Percentiles rank a stretch among this genome's conserved stretches.
phyloP scores from a whole-genome alignment of 169 alveolate genomes.

The Cryptosporidium meleagridis region DNA sequence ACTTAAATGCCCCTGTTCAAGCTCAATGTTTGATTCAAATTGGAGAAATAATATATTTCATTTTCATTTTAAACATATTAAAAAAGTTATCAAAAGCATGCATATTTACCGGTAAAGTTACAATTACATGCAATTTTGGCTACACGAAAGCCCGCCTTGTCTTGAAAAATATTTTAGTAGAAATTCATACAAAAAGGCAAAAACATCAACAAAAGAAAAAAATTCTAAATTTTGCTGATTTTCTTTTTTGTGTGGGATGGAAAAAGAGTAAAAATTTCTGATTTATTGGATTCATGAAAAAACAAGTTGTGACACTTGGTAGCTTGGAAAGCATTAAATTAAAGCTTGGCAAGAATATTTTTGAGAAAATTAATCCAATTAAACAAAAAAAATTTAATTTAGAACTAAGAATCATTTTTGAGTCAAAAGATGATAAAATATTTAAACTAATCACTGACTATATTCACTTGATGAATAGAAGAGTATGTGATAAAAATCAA shows the following conservation, averaged over 20 bases:
- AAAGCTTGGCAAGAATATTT: neutral
- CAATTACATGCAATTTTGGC: neutral
- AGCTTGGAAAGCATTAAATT: neutral
- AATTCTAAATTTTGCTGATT: neutral
- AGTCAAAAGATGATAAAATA: slow-evolving; percentile 1
- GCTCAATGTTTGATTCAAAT: slow-evolving; percentile 9
- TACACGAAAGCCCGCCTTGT: slow-evolving; percentile 6
- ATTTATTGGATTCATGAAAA: neutral
- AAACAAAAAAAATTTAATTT: neutral
- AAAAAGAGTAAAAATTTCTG: neutral
- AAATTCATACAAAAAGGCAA: neutral
- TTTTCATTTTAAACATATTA: neutral
- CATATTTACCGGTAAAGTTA: neutral
- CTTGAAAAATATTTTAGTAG: neutral
- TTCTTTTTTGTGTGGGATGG: neutral
- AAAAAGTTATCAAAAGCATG: neutral
- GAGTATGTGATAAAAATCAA: neutral
- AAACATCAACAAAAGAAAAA: neutral
- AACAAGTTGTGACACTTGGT: slow-evolving; percentile 5
- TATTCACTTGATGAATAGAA: slow-evolving; percentile 29
- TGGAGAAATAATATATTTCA: slow-evolving; percentile 41
- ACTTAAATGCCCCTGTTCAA: slow-evolving; percentile 38
- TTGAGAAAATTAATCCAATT: neutral
- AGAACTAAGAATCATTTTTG: slow-evolving; percentile 10
- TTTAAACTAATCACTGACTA: slow-evolving; percentile 6